Conservation (phyloP, 441 rosid species). For the Mallotus japonicus region DNA sequence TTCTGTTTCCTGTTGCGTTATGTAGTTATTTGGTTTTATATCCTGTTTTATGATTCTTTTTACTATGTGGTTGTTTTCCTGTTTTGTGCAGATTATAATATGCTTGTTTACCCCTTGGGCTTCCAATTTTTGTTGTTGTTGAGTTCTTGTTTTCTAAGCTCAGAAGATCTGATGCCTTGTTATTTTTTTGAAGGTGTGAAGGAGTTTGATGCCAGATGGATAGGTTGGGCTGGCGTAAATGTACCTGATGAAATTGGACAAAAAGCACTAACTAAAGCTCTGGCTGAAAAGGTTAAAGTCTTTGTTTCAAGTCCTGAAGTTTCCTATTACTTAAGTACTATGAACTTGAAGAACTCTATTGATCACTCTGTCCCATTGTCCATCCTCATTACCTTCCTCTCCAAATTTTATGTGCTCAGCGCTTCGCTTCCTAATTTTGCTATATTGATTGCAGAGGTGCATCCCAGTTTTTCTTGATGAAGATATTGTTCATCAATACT, state of each 20-base stretch:
- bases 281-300: constrained; percentile 60
- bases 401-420: not conserved
- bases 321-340: not conserved
- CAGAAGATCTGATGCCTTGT: not conserved
- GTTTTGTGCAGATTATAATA: not conserved
- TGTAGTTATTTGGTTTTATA: not conserved
- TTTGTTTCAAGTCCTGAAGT: constrained; percentile 18
- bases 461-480: constrained; percentile 80
- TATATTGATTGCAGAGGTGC: constrained; percentile 52
- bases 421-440: constrained; percentile 14
- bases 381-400: not conserved
- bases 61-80: not conserved
- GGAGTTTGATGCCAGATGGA: constrained; percentile 81
- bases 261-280: constrained; percentile 52
- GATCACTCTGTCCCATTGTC: not conserved
- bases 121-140: not conserved
- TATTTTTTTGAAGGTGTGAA: constrained; percentile 53
- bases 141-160: not conserved
- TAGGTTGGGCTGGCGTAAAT: constrained; percentile 89
- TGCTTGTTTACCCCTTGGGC: too few relatives aligned
- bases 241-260: constrained; percentile 73
- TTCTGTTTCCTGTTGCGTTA: not conserved
- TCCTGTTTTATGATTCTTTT: not conserved
- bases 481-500: constrained; percentile 66
- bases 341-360: not conserved